These are phyloP conservation scores for Diaporthe australafricana DNA, from an alignment of 2,329 filamentous ascomycete species.

Conservation along the genomic window DNA sequence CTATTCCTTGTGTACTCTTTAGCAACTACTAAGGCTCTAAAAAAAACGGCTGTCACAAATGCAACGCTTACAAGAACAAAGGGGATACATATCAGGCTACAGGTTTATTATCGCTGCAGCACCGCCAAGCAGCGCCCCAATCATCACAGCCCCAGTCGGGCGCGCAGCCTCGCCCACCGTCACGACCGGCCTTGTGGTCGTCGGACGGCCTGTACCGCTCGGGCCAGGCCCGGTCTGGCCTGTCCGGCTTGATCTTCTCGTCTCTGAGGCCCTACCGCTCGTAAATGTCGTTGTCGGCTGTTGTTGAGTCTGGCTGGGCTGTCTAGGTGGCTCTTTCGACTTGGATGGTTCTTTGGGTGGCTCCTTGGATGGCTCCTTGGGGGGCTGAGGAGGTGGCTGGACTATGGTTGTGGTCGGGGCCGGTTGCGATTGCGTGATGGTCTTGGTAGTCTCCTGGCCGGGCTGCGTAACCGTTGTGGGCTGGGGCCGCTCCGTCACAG, in stretches of 20 bases:
- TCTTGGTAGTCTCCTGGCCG: not conserved
- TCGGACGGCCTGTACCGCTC: not conserved
- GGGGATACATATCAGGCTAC: not conserved
- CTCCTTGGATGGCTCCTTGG: not conserved
- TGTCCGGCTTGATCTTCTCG: not conserved
- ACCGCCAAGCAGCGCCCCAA: conserved; percentile 25
- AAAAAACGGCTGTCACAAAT: not conserved
- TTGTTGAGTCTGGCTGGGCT: not conserved
- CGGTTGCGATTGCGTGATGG: not conserved
- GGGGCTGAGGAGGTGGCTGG: not conserved
- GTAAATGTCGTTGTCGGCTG: not conserved
- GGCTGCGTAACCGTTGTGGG: conserved; percentile 1
- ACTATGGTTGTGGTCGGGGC: not conserved
- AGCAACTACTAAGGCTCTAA: not conserved
- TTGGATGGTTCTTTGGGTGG: not conserved
- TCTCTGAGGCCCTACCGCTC: not conserved
- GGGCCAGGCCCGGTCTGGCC: conserved; percentile 16
- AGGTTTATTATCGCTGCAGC: conserved; percentile 19
- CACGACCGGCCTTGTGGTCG: conserved; percentile 16
- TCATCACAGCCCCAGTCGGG: conserved; percentile 15
- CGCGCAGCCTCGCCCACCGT: conserved; percentile 12
- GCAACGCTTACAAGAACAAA: not conserved
- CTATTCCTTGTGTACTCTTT: not conserved
- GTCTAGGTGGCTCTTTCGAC: not conserved
- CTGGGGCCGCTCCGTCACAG: not conserved